Base-by-base conservation (phyloP, 208 protist species). In the Acanthamoeba triangularis region DNA sequence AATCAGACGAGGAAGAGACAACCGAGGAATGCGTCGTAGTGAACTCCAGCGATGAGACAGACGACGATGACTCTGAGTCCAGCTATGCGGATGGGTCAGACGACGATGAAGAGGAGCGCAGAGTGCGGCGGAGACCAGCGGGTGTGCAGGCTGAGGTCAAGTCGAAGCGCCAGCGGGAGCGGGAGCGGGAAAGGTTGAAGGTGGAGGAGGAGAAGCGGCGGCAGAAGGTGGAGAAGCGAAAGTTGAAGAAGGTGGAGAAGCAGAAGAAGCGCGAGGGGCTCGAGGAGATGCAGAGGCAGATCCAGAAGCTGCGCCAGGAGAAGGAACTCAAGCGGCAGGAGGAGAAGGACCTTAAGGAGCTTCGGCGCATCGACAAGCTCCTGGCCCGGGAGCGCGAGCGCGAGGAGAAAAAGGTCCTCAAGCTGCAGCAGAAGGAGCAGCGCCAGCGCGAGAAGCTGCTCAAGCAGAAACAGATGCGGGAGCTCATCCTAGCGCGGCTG, bases 291-390 rank as follows among this genome's bases (percentile, higher is more conserved):
- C 33, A 74, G 59, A 65, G 41, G 59, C 54, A 74, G 35, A 25
- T 59, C 59, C 30, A 54, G 33, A 52, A 65, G 59, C n/a, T 49
- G 59, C n/a, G 41, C 14, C 41, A 69, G 59, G 63, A 92, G 85
- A 69, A 74, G 59, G 63, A 92, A 14, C n/a, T n/a, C 4, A 35
- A 37, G n/a, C 35, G 41, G 16, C n/a, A 74, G 35, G 44, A 74
- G 25, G 41, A 92, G 85, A 92, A 92, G 35, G 37, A 92, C 25
- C 25, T 28, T 4, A 92, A 74, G 85, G 63, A 92, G 56, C 54
- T 76, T 7, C 5, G 23, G 61, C 54, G 41, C 20, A 65, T 76
- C 85, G 63, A 92, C 16, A 69, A 52, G 85, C 33, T 33, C 35
- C n/a, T 74, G 56, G 41, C 16, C 35, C 74, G 54, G 63, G 44